Evolutionary conservation across 2,329 filamentous ascomycete species (phyloP).

Genomic region (Scopulariopsis brevicaulis): DNA sequence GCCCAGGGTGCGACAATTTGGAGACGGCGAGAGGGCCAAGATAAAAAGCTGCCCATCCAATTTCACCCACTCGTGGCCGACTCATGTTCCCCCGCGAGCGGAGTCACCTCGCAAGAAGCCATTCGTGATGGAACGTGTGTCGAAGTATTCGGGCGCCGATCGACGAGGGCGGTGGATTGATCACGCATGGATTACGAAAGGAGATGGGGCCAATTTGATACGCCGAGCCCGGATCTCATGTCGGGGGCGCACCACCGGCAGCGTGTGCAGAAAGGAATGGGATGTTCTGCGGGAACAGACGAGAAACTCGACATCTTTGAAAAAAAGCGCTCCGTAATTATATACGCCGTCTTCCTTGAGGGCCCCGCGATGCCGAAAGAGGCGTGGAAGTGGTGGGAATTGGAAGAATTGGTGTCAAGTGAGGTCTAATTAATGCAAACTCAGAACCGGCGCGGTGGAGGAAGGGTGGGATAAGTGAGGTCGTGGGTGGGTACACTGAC

Average conservation of each 20-base stretch:
- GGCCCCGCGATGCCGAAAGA: background rate
- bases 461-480: background rate
- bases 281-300: background rate
- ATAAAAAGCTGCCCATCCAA: too few relatives aligned
- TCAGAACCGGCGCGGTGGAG: background rate
- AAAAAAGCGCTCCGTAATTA: background rate
- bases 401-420: background rate
- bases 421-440: background rate
- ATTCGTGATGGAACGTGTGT: too few relatives aligned
- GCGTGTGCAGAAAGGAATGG: background rate
- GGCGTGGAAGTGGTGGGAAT: background rate
- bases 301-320: background rate
- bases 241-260: too few relatives aligned
- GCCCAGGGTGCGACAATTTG: background rate
- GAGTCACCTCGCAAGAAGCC: too few relatives aligned
- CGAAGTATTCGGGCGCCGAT: too few relatives aligned
- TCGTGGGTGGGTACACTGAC: slow-evolving; percentile 3
- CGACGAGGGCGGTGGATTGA: background rate
- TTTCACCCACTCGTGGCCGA: too few relatives aligned
- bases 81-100: too few relatives aligned
- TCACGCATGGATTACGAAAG: background rate
- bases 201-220: background rate
- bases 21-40: too few relatives aligned
- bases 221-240: background rate
- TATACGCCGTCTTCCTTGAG: background rate